Evolutionary conservation across 2,329 filamentous ascomycete genomes (phyloP).

Genomic region (Aurifilum marmelostoma): DNA sequence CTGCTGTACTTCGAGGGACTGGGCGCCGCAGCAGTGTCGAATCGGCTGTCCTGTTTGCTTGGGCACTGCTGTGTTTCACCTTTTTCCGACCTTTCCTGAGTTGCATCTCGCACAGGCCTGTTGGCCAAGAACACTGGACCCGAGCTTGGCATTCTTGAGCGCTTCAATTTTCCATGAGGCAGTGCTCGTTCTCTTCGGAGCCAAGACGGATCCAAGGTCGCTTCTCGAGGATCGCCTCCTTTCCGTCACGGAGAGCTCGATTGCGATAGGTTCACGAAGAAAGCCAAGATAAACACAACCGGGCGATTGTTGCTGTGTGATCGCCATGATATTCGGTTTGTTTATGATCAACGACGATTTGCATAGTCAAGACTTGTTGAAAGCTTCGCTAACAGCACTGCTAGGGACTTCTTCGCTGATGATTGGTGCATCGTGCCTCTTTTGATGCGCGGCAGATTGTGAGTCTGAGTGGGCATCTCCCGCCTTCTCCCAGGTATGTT

Average conservation of each 20-base stretch:
- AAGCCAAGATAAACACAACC: conserved; percentile 19
- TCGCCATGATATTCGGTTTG: conserved; percentile 12
- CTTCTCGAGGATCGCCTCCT: conserved; percentile 1
- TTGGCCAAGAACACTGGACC: conserved; percentile 14
- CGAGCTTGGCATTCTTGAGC: conserved; percentile 16
- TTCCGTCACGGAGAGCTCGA: not conserved
- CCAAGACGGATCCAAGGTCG: conserved; percentile 24
- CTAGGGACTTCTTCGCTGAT: not conserved
- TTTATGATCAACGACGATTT: conserved; percentile 25
- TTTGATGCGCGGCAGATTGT: not conserved
- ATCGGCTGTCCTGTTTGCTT: not conserved
- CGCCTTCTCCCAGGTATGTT: not conserved
- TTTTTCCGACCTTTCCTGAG: conserved; percentile 3
- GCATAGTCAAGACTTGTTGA: conserved; percentile 7
- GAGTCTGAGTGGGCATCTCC: not conserved
- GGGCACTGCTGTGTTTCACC: not conserved
- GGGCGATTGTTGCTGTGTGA: conserved; percentile 11
- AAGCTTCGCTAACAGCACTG: conserved; percentile 9
- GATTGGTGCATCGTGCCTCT: not conserved
- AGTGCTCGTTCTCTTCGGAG: conserved; percentile 20
- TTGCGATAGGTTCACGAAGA: conserved; percentile 21
- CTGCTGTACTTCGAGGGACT: not conserved
- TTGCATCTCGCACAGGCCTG: conserved; percentile 13
- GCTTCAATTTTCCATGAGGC: conserved; percentile 2
- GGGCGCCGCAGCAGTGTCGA: not conserved